Percentiles rank a stretch among this genome's conserved stretches.
Evolutionary conservation across 192 early-diverging fungal genomes (phyloP).

Genomic region (Phlyctochytrium bullatum): DNA sequence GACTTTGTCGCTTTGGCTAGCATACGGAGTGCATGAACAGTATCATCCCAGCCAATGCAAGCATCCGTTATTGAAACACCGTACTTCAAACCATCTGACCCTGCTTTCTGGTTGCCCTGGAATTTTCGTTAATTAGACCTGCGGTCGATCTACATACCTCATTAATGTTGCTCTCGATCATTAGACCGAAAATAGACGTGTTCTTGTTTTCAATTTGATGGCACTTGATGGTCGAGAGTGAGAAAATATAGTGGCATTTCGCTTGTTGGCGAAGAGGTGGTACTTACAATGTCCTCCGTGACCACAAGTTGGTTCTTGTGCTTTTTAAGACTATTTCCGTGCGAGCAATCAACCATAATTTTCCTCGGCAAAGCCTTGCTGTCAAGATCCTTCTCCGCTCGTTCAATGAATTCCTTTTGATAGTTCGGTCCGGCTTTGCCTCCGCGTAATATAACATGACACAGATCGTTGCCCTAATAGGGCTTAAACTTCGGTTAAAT

Average conservation of each 20-base stretch:
- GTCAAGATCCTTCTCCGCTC: conserved; percentile 52
- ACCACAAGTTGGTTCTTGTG: conserved; percentile 83
- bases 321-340: conserved; percentile 91
- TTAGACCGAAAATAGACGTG: conserved; percentile 79
- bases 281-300: conserved; percentile 61
- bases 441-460: conserved; percentile 94
- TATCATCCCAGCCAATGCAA: conserved; percentile 90
- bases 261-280: neutral
- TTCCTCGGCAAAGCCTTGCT: conserved; percentile 56
- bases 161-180: conserved; percentile 82
- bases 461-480: conserved; percentile 87
- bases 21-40: conserved; percentile 68
- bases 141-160: neutral
- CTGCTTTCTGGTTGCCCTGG: conserved; percentile 75
- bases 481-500: neutral
- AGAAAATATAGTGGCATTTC: conserved; percentile 23
- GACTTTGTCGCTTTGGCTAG: conserved; percentile 14
- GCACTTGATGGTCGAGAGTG: too few species aligned
- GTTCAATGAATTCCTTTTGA: conserved; percentile 65
- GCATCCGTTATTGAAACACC: conserved; percentile 91
- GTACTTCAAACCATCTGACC: conserved; percentile 73
- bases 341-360: conserved; percentile 95
- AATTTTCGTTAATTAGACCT: neutral
- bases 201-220: conserved; percentile 65
- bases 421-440: conserved; percentile 88